Base-by-base conservation (phyloP, 2,329 filamentous ascomycete genomes). In the Beauveria brongniartii region DNA sequence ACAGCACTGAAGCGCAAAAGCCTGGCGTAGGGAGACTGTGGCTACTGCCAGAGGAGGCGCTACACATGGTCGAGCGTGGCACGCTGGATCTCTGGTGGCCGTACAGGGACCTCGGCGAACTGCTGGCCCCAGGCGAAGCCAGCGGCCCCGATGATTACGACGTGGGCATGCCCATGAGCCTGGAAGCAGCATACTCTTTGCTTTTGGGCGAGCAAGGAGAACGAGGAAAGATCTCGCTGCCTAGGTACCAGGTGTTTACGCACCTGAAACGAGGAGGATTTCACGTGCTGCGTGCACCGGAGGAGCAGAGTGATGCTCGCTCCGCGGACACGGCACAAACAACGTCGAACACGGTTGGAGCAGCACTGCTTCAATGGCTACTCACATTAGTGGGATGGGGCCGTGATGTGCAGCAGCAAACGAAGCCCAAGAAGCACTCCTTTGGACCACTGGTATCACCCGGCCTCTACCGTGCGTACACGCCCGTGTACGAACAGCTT, bases 31-130 rank as follows among this genome's bases (percentile, higher is more conserved):
- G 86, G 34, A 85, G 82, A 64, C 76, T 92, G 46, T 97, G 92
- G 92, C 71, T 99, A 55, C 73, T 96, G 44, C 93, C 93, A 0
- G 94, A 99, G 71, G 94, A 99, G 74, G 90, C 92, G 6, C 79
- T 99, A 58, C 97, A 92, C 69, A 73, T 97, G 64, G 80, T 97
- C 9, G 94, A 99, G 77, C 80, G 94, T 68, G 94, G 93, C 0
- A 92, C 84, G 52, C 69, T 97, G 68, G 91, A 97, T 72, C 81
- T 97, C 46, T 87, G 92, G 79, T 97, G 91, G 90, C 91, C 91
- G 2, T 74, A 76, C 50, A 73, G 73, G 61, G 69, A 75, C n/a
- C 73, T 86, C 12, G 78, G 77, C 47, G 78, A 81, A 41, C 69
- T 82, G 2, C 73, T 83, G 50, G 51, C 63, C 9, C 62, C 14